Percentiles rank a stretch among this genome's conserved stretches.
Evolutionary conservation across 805 yeast species (phyloP).

Genomic region (Candida ponderosae): DNA sequence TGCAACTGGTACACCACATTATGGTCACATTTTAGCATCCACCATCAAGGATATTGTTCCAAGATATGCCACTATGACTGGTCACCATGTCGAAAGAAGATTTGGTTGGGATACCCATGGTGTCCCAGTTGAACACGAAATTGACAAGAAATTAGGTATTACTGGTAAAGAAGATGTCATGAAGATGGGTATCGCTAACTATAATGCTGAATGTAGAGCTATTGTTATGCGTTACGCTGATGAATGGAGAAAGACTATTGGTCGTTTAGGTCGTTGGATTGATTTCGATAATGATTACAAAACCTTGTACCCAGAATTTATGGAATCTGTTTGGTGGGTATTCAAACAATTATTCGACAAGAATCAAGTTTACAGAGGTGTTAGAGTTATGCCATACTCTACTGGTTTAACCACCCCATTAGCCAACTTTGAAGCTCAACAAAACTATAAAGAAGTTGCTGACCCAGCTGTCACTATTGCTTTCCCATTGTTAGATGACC

Average conservation of each 20-base stretch:
- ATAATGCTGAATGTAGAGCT: slow-evolving; percentile 89
- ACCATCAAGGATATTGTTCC: slow-evolving; percentile 97
- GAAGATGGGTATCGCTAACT: slow-evolving; percentile 88
- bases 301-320: slow-evolving; percentile 88
- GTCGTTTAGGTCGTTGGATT: slow-evolving; percentile 97
- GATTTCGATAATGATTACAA: slow-evolving; percentile 98
- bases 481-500: slow-evolving; percentile 74
- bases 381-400: slow-evolving; percentile 97
- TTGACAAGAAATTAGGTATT: slow-evolving; percentile 94
- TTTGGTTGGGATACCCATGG: slow-evolving; percentile 99
- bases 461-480: slow-evolving; percentile 96
- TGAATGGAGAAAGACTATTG: slow-evolving; percentile 91
- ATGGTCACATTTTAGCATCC: slow-evolving; percentile 95
- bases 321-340: slow-evolving; percentile 99
- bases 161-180: slow-evolving; percentile 91
- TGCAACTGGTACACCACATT: slow-evolving; percentile 99
- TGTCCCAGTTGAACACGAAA: slow-evolving; percentile 95
- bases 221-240: slow-evolving; percentile 96
- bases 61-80: slow-evolving; percentile 96
- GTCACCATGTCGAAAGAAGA: slow-evolving; percentile 91
- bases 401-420: slow-evolving; percentile 96
- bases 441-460: slow-evolving; percentile 92
- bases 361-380: slow-evolving; percentile 88
- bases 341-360: slow-evolving; percentile 83
- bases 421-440: slow-evolving; percentile 97